Percentiles rank a stretch among this genome's conserved stretches.
Evolutionary conservation across 1,284 basidiomycete genomes (phyloP).

Genomic region (Austropuccinia psidii): DNA sequence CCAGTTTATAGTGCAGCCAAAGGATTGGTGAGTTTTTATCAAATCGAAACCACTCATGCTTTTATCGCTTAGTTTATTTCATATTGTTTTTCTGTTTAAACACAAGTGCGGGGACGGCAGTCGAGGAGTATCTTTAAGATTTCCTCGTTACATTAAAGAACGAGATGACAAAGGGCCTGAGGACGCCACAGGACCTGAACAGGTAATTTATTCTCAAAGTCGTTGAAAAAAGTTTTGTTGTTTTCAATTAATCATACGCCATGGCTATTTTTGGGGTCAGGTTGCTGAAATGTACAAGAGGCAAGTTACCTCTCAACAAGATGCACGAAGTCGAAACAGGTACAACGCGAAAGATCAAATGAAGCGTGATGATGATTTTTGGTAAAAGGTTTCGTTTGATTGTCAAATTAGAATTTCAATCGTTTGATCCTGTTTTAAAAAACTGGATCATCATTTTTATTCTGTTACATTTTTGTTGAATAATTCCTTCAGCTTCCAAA

Average conservation of each 20-base stretch:
- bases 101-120: conserved; percentile 27
- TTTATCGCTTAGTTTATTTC: background rate
- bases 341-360: too few species aligned
- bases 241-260: too few species aligned
- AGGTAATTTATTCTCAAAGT: background rate
- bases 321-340: too few species aligned
- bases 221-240: background rate
- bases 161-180: conserved; percentile 31
- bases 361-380: too few species aligned
- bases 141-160: conserved; percentile 44
- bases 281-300: conserved; percentile 32
- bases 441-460: too few species aligned
- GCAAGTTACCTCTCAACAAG: background rate
- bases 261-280: too few species aligned
- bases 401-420: too few species aligned
- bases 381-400: too few species aligned
- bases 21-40: conserved; percentile 66
- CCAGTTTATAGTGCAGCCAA: conserved; percentile 96
- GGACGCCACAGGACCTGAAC: conserved; percentile 28
- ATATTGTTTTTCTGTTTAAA: background rate
- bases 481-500: too few species aligned
- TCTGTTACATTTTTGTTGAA: too few species aligned
- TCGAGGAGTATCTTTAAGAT: conserved; percentile 40
- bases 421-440: too few species aligned
- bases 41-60: too few species aligned